phyloP scores from a whole-genome alignment of 2,329 filamentous ascomycete species.

The Exophiala aquamarina region DNA sequence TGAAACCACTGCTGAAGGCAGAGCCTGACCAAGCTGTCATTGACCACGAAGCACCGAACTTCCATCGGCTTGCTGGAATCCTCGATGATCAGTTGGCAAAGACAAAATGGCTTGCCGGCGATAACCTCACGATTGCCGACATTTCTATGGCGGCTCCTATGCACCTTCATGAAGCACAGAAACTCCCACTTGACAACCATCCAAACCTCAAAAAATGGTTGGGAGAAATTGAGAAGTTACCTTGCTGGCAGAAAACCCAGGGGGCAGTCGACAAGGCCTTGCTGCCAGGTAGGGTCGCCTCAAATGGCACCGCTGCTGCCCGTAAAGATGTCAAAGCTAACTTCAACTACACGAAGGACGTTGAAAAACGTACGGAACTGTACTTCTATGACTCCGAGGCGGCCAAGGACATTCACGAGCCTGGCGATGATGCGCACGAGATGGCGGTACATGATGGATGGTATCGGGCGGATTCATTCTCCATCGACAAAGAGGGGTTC shows the following conservation, averaged over 20 bases:
- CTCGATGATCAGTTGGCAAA: slow-evolving; percentile 39
- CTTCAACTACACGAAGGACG: slow-evolving; percentile 49
- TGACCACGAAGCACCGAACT: slow-evolving; percentile 36
- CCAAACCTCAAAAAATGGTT: slow-evolving; percentile 41
- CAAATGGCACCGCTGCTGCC: slow-evolving; percentile 15
- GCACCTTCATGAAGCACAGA: slow-evolving; percentile 37
- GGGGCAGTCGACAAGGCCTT: slow-evolving; percentile 39
- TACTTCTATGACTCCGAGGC: slow-evolving; percentile 42
- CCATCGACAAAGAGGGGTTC: slow-evolving; percentile 48
- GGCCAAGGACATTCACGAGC: slow-evolving; percentile 41
- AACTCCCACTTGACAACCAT: slow-evolving; percentile 41
- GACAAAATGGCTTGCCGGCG: slow-evolving; percentile 39
- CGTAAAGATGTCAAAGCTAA: slow-evolving; percentile 41
- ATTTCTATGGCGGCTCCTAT: slow-evolving; percentile 42
- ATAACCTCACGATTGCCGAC: slow-evolving; percentile 42
- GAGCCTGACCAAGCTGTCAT: slow-evolving; percentile 38
- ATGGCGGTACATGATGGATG: slow-evolving; percentile 45
- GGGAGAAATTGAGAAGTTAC: slow-evolving; percentile 36
- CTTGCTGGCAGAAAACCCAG: slow-evolving; percentile 42
- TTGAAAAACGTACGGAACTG: slow-evolving; percentile 37
- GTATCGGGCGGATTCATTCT: slow-evolving; percentile 43
- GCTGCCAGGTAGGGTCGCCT: slow-evolving; percentile 30
- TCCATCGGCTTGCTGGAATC: slow-evolving; percentile 37
- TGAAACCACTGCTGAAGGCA: slow-evolving; percentile 39
- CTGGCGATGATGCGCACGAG: slow-evolving; percentile 39